Evolutionary conservation across 306 rosid genomes (phyloP).

Genomic region (Ammopiptanthus mongolicus): DNA sequence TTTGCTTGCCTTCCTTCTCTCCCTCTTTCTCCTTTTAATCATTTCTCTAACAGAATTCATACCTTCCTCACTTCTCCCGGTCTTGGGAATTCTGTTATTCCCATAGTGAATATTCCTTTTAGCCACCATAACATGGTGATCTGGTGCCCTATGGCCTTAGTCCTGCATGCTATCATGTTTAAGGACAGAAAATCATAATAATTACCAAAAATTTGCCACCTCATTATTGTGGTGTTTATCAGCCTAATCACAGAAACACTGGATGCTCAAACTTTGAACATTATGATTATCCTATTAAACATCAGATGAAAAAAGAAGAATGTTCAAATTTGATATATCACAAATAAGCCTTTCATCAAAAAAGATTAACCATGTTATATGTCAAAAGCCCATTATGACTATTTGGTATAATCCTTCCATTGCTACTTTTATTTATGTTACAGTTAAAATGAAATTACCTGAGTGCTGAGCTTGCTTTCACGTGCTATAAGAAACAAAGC

Average conservation of each 20-base stretch:
- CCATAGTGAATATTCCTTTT: background rate
- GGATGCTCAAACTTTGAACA: background rate
- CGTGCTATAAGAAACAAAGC: conserved; percentile 80
- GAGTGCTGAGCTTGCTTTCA: conserved; percentile 62
- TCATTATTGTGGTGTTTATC: background rate
- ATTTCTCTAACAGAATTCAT: background rate
- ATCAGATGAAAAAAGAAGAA: background rate
- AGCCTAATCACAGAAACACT: background rate
- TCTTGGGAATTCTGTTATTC: background rate
- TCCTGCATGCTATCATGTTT: background rate
- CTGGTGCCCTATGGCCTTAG: background rate
- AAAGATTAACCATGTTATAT: background rate
- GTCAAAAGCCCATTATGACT: background rate
- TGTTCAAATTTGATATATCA: background rate
- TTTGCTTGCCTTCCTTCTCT: background rate
- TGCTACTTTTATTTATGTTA: conserved; percentile 8
- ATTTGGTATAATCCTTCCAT: conserved; percentile 3
- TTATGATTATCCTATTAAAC: background rate
- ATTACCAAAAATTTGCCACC: background rate
- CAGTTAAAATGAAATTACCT: conserved; percentile 42
- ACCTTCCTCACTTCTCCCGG: background rate
- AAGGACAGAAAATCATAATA: background rate
- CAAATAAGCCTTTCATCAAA: background rate
- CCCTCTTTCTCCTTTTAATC: background rate
- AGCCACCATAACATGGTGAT: background rate